Base-by-base conservation (phyloP, 2,329 filamentous ascomycete genomes). In the Magnaporthiopsis incrustans region DNA sequence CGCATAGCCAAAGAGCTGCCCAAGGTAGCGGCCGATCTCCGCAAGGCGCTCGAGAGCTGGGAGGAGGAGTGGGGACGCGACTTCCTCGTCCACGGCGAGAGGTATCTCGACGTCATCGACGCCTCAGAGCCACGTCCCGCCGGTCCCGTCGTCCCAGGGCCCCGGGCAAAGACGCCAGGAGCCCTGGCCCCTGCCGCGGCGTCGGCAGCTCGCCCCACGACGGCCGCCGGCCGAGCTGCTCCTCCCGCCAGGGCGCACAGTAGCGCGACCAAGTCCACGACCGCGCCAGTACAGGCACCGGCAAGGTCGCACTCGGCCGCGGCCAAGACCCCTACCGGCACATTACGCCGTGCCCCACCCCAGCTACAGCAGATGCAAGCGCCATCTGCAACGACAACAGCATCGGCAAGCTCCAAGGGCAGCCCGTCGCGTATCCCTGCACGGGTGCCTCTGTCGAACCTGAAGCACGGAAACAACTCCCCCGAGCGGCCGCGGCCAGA, bases 1-100 rank as follows among this genome's bases (percentile, higher is more conserved):
- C 85, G 93, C 65, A 97, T 99, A 67, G 85, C 93, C 32, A 99
- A 98, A 76, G 95, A 99, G 73, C 81, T 99, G 35, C 95, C 95
- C 64, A 98, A 96, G 79, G 83, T 99, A 58, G 88, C 94, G 65
- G 84, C 83, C 0, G 92, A 98, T n/a, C 78, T 99, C 65, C 85
- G 85, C 68, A 94, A 88, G 74, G 82, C 85, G n/a, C 82, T 99
- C 33, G 90, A 94, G 73, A 79, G 83, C 59, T 99, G 92, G 88
- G 95, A 99, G 74, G 89, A 96, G 63, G 95, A 98, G 72, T 97
- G 94, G 74, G 94, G 92, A 3, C 87, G 92, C 14, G 91, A 93
- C 4, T 99, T 99, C 81, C 81, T 96, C 59, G 93, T 99, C 18
- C 92, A 95, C 69, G 95, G 95, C 35, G 90, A 97, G 72, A 85